Evolutionary conservation across 495 filamentous ascomycete species (phyloP).

Genomic region (Aspergillus funiculosus): DNA sequence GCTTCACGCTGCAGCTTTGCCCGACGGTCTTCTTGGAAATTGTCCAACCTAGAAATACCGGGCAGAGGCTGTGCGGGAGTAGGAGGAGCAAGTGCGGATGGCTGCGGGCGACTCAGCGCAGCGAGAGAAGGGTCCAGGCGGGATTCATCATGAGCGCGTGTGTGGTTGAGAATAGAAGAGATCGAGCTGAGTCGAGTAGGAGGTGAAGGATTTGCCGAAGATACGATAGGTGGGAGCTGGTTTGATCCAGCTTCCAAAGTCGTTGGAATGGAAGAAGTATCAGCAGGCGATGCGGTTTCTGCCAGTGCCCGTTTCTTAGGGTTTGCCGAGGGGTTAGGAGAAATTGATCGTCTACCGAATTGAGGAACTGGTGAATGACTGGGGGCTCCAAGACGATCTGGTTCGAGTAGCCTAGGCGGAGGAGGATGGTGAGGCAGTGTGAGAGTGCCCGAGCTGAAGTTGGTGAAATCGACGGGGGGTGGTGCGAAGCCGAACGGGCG

Average conservation of each 20-base stretch:
- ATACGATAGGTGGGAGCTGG: slow-evolving; percentile 44
- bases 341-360: slow-evolving; percentile 37
- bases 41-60: slow-evolving; percentile 47
- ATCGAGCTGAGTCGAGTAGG: slow-evolving; percentile 65
- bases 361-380: slow-evolving; percentile 31
- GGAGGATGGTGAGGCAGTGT: slow-evolving; percentile 38
- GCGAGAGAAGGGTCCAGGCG: slow-evolving; percentile 46
- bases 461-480: slow-evolving; percentile 50
- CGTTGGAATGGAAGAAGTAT: slow-evolving; percentile 25
- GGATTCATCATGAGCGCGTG: slow-evolving; percentile 36
- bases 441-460: slow-evolving; percentile 34
- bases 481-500: slow-evolving; percentile 34
- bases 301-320: slow-evolving; percentile 43
- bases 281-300: slow-evolving; percentile 27
- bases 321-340: slow-evolving; percentile 31
- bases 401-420: slow-evolving; percentile 38
- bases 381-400: slow-evolving; percentile 28
- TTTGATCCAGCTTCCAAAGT: slow-evolving; percentile 39
- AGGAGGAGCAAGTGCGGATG: slow-evolving; percentile 22
- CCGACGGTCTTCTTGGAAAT: slow-evolving; percentile 54
- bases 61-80: slow-evolving; percentile 29
- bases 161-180: slow-evolving; percentile 69
- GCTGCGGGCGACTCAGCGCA: slow-evolving; percentile 28
- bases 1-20: slow-evolving; percentile 66
- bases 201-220: slow-evolving; percentile 35